Conservation (phyloP, 371 early-diverging fungal genomes). For the Rhizopus stolonifer region DNA sequence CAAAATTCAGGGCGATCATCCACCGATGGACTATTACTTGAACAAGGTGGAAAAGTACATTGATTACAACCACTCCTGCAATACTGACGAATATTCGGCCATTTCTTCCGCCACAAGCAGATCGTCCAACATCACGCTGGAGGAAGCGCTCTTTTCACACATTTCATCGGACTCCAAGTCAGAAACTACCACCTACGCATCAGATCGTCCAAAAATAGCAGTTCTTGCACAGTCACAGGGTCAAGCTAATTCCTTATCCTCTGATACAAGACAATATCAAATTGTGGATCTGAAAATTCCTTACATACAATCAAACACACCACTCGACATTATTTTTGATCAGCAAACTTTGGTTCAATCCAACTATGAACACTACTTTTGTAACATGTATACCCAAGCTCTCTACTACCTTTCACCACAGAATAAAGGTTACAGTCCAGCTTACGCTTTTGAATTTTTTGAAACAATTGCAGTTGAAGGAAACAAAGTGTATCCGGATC, state of each 20-base stretch:
- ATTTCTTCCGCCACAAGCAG: constrained; percentile 7
- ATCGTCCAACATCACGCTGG: constrained; percentile 17
- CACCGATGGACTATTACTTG: neutral
- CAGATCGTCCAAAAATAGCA: constrained; percentile 19
- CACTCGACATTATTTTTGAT: neutral
- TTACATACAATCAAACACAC: neutral
- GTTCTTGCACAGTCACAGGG: constrained; percentile 6
- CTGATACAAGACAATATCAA: constrained; percentile 1
- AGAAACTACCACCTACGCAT: constrained; percentile 12
- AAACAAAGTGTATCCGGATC: neutral
- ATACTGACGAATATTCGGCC: constrained; percentile 13
- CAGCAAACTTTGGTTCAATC: neutral
- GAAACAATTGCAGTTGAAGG: constrained; percentile 16
- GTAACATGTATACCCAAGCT: constrained; percentile 2
- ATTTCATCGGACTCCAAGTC: constrained; percentile 21
- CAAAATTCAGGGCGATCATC: neutral
- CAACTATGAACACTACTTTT: constrained; percentile 6
- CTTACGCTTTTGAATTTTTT: constrained; percentile 16
- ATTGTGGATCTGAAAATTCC: neutral
- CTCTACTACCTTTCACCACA: neutral
- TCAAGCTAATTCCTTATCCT: neutral
- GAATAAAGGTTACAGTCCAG: constrained; percentile 4
- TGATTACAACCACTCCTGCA: neutral
- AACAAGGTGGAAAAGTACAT: neutral
- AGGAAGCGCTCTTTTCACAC: constrained; percentile 25